A percentile compares a stretch with the other conserved stretches of the same genome.
phyloP scores from a whole-genome alignment of 352 stramenopile genomes.

The Phytophthora pseudosyringae region DNA sequence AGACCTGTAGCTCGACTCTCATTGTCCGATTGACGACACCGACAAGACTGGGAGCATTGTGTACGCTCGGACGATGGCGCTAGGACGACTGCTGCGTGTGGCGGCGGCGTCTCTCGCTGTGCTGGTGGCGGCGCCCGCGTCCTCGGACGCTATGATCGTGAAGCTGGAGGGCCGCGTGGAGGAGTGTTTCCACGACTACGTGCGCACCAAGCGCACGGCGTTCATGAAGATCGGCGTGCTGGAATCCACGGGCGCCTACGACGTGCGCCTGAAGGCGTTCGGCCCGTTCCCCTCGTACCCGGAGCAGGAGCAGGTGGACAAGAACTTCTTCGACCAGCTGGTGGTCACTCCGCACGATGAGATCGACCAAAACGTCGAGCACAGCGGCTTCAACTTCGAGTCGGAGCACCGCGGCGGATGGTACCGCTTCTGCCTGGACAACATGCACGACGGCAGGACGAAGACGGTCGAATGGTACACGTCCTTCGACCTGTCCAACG shows the following conservation, averaged over 20 bases:
- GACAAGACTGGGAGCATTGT: not conserved
- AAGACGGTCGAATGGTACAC: conserved; percentile 88
- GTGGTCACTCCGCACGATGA: conserved; percentile 69
- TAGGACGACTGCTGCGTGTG: conserved; percentile 30
- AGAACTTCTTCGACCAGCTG: conserved; percentile 83
- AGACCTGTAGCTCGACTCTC: conserved; percentile 7
- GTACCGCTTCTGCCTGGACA: conserved; percentile 89
- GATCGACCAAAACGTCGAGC: conserved; percentile 75
- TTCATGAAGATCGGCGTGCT: conserved; percentile 84
- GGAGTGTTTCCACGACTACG: conserved; percentile 88
- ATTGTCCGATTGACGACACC: conserved; percentile 35
- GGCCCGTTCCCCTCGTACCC: conserved; percentile 67
- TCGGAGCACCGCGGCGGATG: conserved; percentile 84
- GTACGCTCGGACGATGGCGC: conserved; percentile 25
- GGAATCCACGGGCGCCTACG: conserved; percentile 70
- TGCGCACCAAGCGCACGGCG: conserved; percentile 86
- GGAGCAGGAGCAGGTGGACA: conserved; percentile 48
- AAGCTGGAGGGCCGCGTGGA: conserved; percentile 54
- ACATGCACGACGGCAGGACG: conserved; percentile 67
- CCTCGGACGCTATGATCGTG: conserved; percentile 62
- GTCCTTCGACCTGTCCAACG: conserved; percentile 79
- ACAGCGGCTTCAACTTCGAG: conserved; percentile 90
- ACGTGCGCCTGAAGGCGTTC: conserved; percentile 81
- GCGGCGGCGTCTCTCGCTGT: conserved; percentile 29
- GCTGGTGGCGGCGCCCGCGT: conserved; percentile 29